A percentile compares a stretch with the other conserved stretches of the same genome.
These are phyloP conservation scores for Kwoniella shandongensis DNA, from an alignment of 768 basidiomycete species.

Conservation along the genomic window DNA sequence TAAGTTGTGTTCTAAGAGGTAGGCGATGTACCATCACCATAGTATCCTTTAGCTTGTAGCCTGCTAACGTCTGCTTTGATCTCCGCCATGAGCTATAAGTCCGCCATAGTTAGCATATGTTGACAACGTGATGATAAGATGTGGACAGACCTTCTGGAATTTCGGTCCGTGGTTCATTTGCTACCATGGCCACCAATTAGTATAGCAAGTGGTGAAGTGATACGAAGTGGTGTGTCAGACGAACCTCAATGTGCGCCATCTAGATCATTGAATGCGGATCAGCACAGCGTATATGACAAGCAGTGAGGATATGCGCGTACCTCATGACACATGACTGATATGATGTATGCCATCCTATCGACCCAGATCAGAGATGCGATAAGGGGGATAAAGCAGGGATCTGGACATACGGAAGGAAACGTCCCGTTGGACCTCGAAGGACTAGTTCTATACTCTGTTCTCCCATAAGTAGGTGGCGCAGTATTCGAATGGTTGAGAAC, in stretches of 20 bases:
- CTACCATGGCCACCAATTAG: no score
- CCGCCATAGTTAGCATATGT: background rate
- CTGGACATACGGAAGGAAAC: conserved; percentile 47
- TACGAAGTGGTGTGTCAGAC: no score
- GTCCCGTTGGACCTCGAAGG: conserved; percentile 34
- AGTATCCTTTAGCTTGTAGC: conserved; percentile 47
- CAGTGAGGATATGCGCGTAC: no score
- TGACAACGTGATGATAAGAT: background rate
- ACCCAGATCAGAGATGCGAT: conserved; percentile 5
- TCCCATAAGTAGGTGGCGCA: background rate
- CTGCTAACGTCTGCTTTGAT: conserved; percentile 45
- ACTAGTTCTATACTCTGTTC: conserved; percentile 50
- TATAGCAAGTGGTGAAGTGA: no score
- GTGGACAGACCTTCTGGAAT: conserved; percentile 39
- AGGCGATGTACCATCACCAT: conserved; percentile 52
- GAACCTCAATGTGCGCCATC: conserved; percentile 45
- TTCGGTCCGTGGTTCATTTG: conserved; percentile 52
- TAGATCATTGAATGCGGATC: no score
- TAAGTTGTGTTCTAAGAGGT: no score
- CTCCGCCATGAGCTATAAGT: conserved; percentile 39
- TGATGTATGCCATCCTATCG: conserved; percentile 41
- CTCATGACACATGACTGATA: conserved; percentile 52
- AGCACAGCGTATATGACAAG: no score
- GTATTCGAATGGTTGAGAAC: no score
- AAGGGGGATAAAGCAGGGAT: background rate